Evolutionary conservation across 2,329 filamentous ascomycete species (phyloP).

Genomic region (Alternaria viburni): DNA sequence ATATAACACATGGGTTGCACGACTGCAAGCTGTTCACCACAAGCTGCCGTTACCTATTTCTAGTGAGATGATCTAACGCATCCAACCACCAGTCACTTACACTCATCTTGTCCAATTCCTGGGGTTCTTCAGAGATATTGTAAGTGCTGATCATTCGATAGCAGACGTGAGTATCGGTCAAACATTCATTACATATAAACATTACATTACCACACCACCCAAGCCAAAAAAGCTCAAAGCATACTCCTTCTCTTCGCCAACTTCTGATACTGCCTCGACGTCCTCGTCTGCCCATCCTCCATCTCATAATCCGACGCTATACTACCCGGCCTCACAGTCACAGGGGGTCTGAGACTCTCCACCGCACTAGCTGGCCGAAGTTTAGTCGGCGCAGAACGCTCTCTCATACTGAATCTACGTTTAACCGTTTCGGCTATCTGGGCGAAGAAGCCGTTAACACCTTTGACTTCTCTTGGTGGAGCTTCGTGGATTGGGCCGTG

Average conservation of each 20-base stretch:
- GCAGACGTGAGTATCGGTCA: background rate
- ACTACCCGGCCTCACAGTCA: slow-evolving; percentile 28
- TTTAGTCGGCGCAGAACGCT: slow-evolving; percentile 9
- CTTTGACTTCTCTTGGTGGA: background rate
- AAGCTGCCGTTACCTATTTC: too few species aligned
- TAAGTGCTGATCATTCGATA: background rate
- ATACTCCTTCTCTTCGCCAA: slow-evolving; percentile 47
- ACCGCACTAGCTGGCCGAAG: slow-evolving; percentile 31
- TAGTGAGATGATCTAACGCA: too few species aligned
- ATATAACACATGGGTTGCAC: too few species aligned
- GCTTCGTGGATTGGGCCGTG: slow-evolving; percentile 5
- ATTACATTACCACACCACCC: background rate
- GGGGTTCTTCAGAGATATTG: too few species aligned
- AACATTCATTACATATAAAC: background rate
- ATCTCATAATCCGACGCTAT: slow-evolving; percentile 39
- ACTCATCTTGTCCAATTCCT: too few species aligned
- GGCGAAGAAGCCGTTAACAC: background rate
- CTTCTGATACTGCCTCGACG: slow-evolving; percentile 42
- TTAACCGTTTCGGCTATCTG: slow-evolving; percentile 10
- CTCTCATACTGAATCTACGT: slow-evolving; percentile 18
- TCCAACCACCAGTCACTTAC: too few species aligned
- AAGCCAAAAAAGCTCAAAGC: slow-evolving; percentile 25
- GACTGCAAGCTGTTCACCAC: too few species aligned
- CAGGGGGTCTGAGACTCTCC: slow-evolving; percentile 11
- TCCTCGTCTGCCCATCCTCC: slow-evolving; percentile 43